phyloP scores from a whole-genome alignment of 257 asterid species.

The Penstemon newberryi region DNA sequence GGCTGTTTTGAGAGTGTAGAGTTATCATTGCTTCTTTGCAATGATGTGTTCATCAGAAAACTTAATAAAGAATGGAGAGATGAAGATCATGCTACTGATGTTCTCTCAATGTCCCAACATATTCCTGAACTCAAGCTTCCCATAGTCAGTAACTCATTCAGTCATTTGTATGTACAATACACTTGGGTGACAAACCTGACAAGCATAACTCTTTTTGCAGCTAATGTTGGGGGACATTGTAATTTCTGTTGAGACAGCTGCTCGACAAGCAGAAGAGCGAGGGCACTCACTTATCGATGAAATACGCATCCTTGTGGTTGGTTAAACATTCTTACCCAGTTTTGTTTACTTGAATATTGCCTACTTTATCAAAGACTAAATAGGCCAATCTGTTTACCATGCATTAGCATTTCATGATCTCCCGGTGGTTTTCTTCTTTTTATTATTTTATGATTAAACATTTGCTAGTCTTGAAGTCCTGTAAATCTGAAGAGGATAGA shows the following conservation, averaged over 20 bases:
- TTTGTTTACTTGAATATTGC: conserved; percentile 4
- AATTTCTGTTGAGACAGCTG: conserved; percentile 96
- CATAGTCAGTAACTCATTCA: conserved; percentile 54
- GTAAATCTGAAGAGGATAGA: conserved; percentile 10
- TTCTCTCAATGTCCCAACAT: conserved; percentile 96
- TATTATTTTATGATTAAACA: neutral
- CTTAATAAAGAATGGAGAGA: conserved; percentile 97
- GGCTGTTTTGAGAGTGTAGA: conserved; percentile 81
- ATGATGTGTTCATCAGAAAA: conserved; percentile 73
- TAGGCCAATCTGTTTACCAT: conserved; percentile 17
- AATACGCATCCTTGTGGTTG: conserved; percentile 89
- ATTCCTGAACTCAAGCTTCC: conserved; percentile 86
- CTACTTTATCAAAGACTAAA: conserved; percentile 4
- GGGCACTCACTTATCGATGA: conserved; percentile 90
- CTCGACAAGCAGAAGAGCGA: conserved; percentile 92
- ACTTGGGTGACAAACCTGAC: conserved; percentile 33
- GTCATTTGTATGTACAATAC: conserved; percentile 13
- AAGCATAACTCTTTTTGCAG: conserved; percentile 46
- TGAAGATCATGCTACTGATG: conserved; percentile 94
- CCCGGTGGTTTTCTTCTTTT: conserved; percentile 24
- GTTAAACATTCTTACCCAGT: conserved; percentile 30
- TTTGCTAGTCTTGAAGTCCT: neutral
- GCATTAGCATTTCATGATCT: conserved; percentile 17
- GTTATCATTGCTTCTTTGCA: conserved; percentile 88
- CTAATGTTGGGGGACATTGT: conserved; percentile 94